Conservation (phyloP, 2,329 filamentous ascomycete species). For the Ceratocystis alfenasii region DNA sequence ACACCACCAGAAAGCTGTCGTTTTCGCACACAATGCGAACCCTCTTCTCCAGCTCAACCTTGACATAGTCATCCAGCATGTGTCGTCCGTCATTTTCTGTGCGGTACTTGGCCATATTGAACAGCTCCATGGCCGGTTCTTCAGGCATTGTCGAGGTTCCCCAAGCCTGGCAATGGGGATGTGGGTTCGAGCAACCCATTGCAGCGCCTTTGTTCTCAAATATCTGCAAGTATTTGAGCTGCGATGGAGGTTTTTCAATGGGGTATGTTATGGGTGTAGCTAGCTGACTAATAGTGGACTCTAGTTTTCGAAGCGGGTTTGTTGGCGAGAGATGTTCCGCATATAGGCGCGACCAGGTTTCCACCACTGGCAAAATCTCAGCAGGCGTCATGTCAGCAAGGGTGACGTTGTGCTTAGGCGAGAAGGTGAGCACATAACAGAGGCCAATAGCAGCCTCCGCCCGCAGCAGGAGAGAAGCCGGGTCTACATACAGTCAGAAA, state of each 20-base stretch:
- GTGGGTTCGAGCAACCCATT: constrained; percentile 98
- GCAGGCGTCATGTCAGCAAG: constrained; percentile 72
- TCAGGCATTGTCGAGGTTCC: constrained; percentile 83
- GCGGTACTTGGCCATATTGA: constrained; percentile 67
- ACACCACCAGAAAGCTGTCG: constrained; percentile 68
- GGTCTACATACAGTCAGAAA: constrained; percentile 36
- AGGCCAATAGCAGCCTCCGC: constrained; percentile 83
- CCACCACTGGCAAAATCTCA: constrained; percentile 70
- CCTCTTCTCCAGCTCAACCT: constrained; percentile 62
- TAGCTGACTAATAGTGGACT: constrained; percentile 32
- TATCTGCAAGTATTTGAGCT: constrained; percentile 81
- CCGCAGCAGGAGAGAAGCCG: constrained; percentile 64
- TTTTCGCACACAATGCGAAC: constrained; percentile 88
- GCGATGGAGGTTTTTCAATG: constrained; percentile 26
- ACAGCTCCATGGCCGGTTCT: constrained; percentile 69
- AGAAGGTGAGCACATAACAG: constrained; percentile 96
- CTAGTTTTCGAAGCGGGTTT: constrained; percentile 45
- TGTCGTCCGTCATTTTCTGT: constrained; percentile 59
- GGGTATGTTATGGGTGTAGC: constrained; percentile 33
- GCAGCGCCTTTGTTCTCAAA: constrained; percentile 97
- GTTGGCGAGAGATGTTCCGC: constrained; percentile 62
- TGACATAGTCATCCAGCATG: constrained; percentile 75
- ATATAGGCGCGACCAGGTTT: constrained; percentile 89
- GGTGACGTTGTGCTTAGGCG: constrained; percentile 77
- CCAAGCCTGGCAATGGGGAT: constrained; percentile 96